A percentile compares a stretch with the other conserved stretches of the same genome.
phyloP scores from a whole-genome alignment of 805 yeast genomes.

The Candida pseudofarinosa region DNA sequence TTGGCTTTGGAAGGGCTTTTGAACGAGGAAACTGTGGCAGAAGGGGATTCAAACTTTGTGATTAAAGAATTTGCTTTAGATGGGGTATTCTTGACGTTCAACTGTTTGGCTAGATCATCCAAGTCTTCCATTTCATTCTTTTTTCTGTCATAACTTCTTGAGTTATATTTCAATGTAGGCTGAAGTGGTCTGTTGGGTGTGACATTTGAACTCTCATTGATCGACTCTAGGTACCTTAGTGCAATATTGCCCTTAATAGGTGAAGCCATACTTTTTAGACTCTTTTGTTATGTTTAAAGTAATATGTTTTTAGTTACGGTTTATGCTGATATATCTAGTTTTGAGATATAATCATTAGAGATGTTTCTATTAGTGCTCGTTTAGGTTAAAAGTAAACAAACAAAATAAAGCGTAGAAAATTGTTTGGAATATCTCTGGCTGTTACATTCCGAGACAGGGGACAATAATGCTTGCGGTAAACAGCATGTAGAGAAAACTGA shows the following conservation, averaged over 20 bases:
- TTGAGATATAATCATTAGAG: neutral
- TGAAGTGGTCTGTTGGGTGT: conserved; percentile 27
- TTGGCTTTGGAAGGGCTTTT: conserved; percentile 24
- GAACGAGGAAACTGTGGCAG: conserved; percentile 41
- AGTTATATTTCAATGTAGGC: conserved; percentile 25
- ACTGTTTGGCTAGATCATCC: conserved; percentile 36
- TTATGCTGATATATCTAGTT: neutral
- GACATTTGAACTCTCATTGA: conserved; percentile 18
- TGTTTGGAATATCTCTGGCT: neutral
- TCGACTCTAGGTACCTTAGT: conserved; percentile 31
- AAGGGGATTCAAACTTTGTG: conserved; percentile 35
- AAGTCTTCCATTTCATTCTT: conserved; percentile 22
- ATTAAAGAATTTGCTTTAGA: conserved; percentile 25
- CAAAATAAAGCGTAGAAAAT: neutral
- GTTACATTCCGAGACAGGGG: neutral
- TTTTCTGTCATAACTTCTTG: conserved; percentile 9
- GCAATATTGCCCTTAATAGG: conserved; percentile 26
- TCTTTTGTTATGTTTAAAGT: neutral
- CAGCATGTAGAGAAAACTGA: no score
- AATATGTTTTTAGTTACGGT: neutral
- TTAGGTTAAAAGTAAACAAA: neutral
- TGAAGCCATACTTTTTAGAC: conserved; percentile 12
- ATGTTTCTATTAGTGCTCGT: neutral
- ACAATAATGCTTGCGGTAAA: neutral
- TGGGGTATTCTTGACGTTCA: conserved; percentile 26